Evolutionary conservation across 257 asterid genomes (phyloP), one percentile per base, ranked within the genome.

Genomic region (Solanum medicagineum): DNA sequence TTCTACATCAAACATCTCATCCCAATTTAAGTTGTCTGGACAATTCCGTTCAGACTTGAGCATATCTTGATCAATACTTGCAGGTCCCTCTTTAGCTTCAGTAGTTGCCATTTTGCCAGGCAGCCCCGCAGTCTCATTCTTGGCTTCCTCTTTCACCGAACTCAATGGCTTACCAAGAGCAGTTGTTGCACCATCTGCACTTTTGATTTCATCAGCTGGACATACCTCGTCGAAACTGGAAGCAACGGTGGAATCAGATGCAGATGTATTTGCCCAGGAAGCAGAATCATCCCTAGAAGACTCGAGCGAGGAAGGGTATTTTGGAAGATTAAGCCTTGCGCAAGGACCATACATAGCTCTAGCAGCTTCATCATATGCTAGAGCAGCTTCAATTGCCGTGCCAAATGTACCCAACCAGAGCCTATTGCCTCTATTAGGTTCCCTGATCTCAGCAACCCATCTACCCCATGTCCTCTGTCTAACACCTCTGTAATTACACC

Each of bases 1-100:
- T 0, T 92, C 95, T 53, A 92, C 86, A 8, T 92, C 92, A 80
- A 95, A 91, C 92, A 90, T 82, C 75, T 91, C 94, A 10, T 91
- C 94, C 73, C 40, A 20, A 1, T 68, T n/a, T 15, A 87, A 51
- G 9, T 74, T 83, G n/a, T 89, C 90, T 1, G 83, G 75, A 8
- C 69, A 86, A 80, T 83, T 60, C 2, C 45, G 42, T 10, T 36
- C 83, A 57, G 45, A 22, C 47, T 42, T 82, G 24, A 49, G 62
- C 62, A 54, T 49, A 75, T 49, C 62, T 24, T 62, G 44, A 8
- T 40, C 55, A 49, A 26, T n/a, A 45, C n/a, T 40, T 6, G 22
- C 15, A 19, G 79, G 65, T 8, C 45, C 85, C 14, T 86, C 89
- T 84, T 42, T 51, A 15, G 79, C 4, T 24, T 22, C 17, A 8